Evolutionary conservation across 2,329 filamentous ascomycete genomes (phyloP).

Genomic region (Colletotrichum caudatum): DNA sequence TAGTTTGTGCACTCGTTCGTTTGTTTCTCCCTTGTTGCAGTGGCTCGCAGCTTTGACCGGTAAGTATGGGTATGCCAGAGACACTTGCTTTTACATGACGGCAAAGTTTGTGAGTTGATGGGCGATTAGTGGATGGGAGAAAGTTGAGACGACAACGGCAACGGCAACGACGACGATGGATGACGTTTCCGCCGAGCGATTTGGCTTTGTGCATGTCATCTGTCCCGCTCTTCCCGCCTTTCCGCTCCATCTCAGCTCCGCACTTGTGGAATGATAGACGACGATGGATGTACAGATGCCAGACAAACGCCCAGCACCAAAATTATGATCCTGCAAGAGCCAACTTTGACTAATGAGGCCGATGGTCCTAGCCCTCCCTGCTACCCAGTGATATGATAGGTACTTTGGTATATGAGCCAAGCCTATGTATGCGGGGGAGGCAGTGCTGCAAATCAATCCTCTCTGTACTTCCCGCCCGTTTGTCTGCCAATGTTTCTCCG

Average conservation of each 20-base stretch:
- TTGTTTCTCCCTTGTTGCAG: background rate
- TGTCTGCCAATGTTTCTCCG: slow-evolving; percentile 10
- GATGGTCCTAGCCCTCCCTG: slow-evolving; percentile 17
- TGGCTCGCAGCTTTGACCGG: background rate
- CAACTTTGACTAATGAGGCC: slow-evolving; percentile 31
- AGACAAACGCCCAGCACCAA: background rate
- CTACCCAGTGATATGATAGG: slow-evolving; percentile 11
- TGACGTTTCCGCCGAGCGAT: slow-evolving; percentile 11
- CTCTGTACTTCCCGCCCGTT: background rate
- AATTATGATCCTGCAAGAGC: slow-evolving; percentile 21
- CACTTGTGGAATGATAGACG: background rate
- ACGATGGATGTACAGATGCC: background rate
- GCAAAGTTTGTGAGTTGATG: slow-evolving; percentile 5
- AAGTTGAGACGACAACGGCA: slow-evolving; percentile 25
- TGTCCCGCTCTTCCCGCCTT: slow-evolving; percentile 31
- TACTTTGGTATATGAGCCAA: slow-evolving; percentile 21
- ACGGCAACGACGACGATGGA: background rate
- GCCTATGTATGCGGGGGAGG: slow-evolving; percentile 19
- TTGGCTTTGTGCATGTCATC: slow-evolving; percentile 26
- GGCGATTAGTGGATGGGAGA: background rate
- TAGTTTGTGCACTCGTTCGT: background rate
- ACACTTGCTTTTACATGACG: slow-evolving; percentile 7
- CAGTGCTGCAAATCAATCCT: slow-evolving; percentile 5
- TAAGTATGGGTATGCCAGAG: slow-evolving; percentile 8
- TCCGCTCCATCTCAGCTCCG: slow-evolving; percentile 22